Evolutionary conservation across 2,329 filamentous ascomycete genomes (phyloP), one percentile per base, ranked within the genome.

Genomic region (Aspergillus sp.): DNA sequence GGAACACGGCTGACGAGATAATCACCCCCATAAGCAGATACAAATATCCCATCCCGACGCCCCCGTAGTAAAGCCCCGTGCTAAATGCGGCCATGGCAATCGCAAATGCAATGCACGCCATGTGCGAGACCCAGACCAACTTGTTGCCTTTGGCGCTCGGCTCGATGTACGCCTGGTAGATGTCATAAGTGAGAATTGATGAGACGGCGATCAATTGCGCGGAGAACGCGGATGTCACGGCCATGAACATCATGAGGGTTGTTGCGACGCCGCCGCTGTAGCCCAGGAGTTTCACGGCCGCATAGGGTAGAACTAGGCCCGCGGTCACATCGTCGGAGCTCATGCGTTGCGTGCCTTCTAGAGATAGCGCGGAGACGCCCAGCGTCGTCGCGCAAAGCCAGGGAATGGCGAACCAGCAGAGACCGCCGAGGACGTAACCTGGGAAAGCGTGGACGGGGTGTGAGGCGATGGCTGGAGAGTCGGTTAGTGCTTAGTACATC

Each of bases 1-100:
- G 89, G 8, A 95, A 76, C 3, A 94, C 88, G 3, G 88, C 89
- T 0, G 86, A 81, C 0, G 84, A 88, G 61, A 95, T 93, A 58
- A 95, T 87, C 43, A 89, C 86, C 5, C 89, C 90, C 89, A 95
- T 95, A 61, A 94, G 79, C 1, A 94, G 73, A 61, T 94, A 94
- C 3, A 94, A 74, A 59, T 90, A 94, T 7, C 88, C 89, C 86
- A 95, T 93, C 7, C 80, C 84, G 50, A 95, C 85, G 19, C 85
- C 83, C 2, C 80, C 82, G 52, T 86, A 85, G 63, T 73, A 80
- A 0, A 93, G 77, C 0, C 86, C 88, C 0, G 87, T 86, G 0
- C 83, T 83, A 66, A 94, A 88, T 1, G 73, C 78, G 9, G 87
- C 86, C 73, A 94, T 91, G 56, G 86, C 75, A 19, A 89, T 55